Percentiles rank a stretch among this genome's conserved stretches.
Conservation (phyloP, 106 monocot genomes). For the Allium sativum region DNA sequence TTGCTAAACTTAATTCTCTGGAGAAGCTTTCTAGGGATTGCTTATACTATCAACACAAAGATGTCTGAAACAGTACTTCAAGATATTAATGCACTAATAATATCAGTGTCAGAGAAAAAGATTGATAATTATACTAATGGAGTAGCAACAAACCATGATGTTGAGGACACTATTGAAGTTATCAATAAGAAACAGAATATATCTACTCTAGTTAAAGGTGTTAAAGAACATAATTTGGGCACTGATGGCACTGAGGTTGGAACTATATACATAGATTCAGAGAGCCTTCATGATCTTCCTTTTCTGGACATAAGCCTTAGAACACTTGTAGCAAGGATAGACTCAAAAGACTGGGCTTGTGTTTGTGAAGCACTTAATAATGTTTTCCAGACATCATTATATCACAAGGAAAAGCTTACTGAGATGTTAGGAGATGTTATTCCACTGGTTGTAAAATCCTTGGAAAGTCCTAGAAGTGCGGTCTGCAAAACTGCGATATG, state of each 20-base stretch:
- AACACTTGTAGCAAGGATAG: conserved; percentile 63
- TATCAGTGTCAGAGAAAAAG: conserved; percentile 29
- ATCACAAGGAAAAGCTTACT: conserved; percentile 67
- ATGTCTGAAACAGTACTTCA: conserved; percentile 51
- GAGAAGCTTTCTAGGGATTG: too few species aligned
- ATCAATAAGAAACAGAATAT: conserved; percentile 23
- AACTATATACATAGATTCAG: conserved; percentile 62
- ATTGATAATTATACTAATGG: conserved; percentile 31
- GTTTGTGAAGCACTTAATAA: conserved; percentile 96
- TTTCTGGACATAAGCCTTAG: conserved; percentile 46
- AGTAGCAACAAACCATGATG: conserved; percentile 25
- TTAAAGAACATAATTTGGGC: conserved; percentile 14
- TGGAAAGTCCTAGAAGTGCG: conserved; percentile 96
- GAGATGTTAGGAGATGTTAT: conserved; percentile 57
- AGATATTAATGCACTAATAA: conserved; percentile 38
- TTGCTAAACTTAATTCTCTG: too few species aligned
- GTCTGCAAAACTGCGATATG: conserved; percentile 98
- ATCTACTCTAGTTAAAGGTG: conserved; percentile 5
- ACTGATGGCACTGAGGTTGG: conserved; percentile 31
- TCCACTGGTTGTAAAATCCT: conserved; percentile 66
- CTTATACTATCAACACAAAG: neutral
- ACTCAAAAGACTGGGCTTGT: conserved; percentile 86
- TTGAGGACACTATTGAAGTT: conserved; percentile 20
- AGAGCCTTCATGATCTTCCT: conserved; percentile 64
- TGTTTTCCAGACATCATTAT: conserved; percentile 81